Base-by-base conservation (phyloP, 2,329 filamentous ascomycete genomes). In the Rhynchosporium secalis region DNA sequence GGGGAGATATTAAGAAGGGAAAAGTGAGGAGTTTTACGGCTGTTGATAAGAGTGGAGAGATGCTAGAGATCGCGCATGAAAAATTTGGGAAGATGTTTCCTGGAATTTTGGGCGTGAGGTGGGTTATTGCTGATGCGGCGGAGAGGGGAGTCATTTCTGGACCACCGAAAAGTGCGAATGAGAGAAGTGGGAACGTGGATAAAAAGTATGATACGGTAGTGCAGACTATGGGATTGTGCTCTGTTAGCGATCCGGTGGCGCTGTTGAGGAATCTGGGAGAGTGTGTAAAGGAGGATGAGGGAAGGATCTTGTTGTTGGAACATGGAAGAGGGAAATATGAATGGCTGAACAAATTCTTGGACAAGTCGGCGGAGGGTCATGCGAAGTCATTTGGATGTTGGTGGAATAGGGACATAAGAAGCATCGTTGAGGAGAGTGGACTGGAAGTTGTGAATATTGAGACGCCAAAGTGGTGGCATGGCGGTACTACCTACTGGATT, bases 401-500 rank as follows among this genome's bases (percentile, higher is more conserved):
- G 86, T 88, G 85, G 85, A 88, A 88, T 74, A 77, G 86, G 58
- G 85, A 88, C 70, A 81, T 88, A 63, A 80, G 82, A 68, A 75
- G 70, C 40, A 77, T 87, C 36, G 79, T 87, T 8, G 75, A 78
- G 58, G 77, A 80, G 63, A 85, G 83, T 36, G 83, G 84, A 1
- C 75, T 88, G 56, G 81, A 86, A 71, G 75, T 88, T 46, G 79
- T 87, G 48, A 75, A 77, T 65, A 71, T 87, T 28, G 76, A 82
- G 66, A 78, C 81, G 56, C 83, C 57, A 72, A 65, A 66, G n/a
- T 69, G 79, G 68, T 71, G 79, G 36, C 84, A 86, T 70, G 76
- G 80, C 56, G 85, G 85, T 2, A 88, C 85, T 0, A 78, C 84
- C 58, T 76, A 84, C 57, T 80, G 83, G 77, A 75, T 87, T 62